These are phyloP conservation scores for Neurospora sp. DNA, from an alignment of 2,329 filamentous ascomycete species.

Conservation along the genomic window DNA sequence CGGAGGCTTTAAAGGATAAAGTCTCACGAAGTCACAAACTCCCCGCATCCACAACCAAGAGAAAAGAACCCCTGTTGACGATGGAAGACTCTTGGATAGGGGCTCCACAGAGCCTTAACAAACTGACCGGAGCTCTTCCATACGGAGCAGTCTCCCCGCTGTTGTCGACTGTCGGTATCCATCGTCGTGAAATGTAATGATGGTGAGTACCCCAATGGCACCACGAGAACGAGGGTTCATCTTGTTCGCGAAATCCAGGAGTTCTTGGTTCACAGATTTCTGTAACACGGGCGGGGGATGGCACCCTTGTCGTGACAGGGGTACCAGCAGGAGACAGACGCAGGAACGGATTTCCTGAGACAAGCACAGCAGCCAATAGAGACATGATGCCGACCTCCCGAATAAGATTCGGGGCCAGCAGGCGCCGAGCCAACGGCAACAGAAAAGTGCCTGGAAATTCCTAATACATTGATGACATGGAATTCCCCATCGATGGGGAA, in stretches of 20 bases:
- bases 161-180: background rate
- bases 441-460: background rate
- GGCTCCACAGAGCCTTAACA: background rate
- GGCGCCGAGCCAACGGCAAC: background rate
- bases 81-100: background rate
- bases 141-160: background rate
- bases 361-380: slow-evolving; percentile 1
- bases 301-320: slow-evolving; percentile 5
- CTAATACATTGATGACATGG: background rate
- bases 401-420: background rate
- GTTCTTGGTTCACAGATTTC: slow-evolving; percentile 7
- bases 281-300: slow-evolving; percentile 6
- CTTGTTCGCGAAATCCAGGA: slow-evolving; percentile 10
- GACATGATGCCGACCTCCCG: background rate
- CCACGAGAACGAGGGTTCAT: background rate
- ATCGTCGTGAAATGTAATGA: background rate
- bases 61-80: background rate
- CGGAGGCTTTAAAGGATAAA: slow-evolving; percentile 1
- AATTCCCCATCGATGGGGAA: background rate
- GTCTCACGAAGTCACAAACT: background rate
- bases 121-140: background rate
- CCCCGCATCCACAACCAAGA: background rate
- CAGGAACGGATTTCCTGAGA: slow-evolving; percentile 17
- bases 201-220: background rate
- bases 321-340: slow-evolving; percentile 6